phyloP scores from a whole-genome alignment of 176 grass and related monocot genomes.

The Thalia dealbata region DNA sequence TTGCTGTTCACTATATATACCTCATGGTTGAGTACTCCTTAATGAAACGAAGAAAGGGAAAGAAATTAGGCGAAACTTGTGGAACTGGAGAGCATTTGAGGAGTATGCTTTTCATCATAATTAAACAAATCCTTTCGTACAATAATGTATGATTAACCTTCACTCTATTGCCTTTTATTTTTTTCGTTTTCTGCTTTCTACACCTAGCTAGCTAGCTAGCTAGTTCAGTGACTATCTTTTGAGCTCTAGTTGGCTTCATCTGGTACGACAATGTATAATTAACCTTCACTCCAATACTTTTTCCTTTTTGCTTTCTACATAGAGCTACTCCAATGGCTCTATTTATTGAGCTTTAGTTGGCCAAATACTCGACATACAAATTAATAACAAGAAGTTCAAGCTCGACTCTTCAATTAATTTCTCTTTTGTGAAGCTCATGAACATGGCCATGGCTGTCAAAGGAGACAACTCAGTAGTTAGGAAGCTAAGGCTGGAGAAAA shows the following conservation, averaged over 20 bases:
- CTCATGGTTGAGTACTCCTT: not conserved
- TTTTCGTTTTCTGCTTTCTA: too few relatives aligned
- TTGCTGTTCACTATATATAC: too few relatives aligned
- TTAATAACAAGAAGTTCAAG: not conserved
- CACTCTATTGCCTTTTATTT: too few relatives aligned
- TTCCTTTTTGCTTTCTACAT: not conserved
- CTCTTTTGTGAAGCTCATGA: not conserved
- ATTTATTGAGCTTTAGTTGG: not conserved
- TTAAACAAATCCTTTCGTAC: too few relatives aligned
- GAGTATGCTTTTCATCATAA: not conserved
- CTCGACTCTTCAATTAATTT: not conserved
- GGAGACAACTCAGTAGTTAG: not conserved
- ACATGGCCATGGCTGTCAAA: not conserved
- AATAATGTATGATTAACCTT: too few relatives aligned
- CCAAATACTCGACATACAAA: not conserved
- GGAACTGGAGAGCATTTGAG: not conserved
- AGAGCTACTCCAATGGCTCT: not conserved
- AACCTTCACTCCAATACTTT: too few relatives aligned
- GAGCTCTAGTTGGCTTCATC: too few relatives aligned
- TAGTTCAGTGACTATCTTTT: too few relatives aligned
- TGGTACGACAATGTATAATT: too few relatives aligned
- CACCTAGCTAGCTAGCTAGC: too few relatives aligned
- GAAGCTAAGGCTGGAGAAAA: slow-evolving; percentile 1
- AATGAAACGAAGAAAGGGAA: not conserved
- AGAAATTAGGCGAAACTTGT: not conserved